phyloP scores from a whole-genome alignment of 164 flowering plant species.

The Cinnamomum micranthum region DNA sequence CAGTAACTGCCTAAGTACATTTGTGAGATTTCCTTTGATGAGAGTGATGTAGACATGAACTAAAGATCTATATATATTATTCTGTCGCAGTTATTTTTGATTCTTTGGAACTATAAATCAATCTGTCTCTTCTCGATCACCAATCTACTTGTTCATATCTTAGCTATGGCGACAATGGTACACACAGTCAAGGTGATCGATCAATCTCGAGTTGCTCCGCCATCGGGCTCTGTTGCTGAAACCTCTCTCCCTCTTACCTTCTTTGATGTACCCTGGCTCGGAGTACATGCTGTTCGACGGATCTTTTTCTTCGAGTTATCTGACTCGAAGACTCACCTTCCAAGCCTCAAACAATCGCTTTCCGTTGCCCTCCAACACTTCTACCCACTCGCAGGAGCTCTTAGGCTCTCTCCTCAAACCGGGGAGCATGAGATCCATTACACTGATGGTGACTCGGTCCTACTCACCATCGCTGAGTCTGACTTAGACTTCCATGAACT shows the following conservation, averaged over 20 bases:
- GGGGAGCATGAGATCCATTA: slow-evolving; percentile 20
- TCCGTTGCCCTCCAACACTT: slow-evolving; percentile 37
- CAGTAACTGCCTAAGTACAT: too few relatives aligned
- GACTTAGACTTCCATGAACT: slow-evolving; percentile 23
- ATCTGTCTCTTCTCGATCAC: not conserved
- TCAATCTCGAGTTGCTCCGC: slow-evolving; percentile 1
- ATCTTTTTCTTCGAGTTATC: slow-evolving; percentile 30
- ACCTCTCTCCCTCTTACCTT: slow-evolving; percentile 24
- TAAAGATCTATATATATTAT: too few relatives aligned
- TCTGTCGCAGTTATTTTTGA: too few relatives aligned
- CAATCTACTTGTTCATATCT: not conserved
- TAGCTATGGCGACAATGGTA: not conserved
- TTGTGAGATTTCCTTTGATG: too few relatives aligned
- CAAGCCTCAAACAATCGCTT: slow-evolving; percentile 31
- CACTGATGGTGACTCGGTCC: slow-evolving; percentile 27
- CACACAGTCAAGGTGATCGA: not conserved
- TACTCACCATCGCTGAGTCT: slow-evolving; percentile 26
- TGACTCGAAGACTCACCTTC: slow-evolving; percentile 19
- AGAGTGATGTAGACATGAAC: too few relatives aligned
- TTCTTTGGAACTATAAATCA: too few relatives aligned
- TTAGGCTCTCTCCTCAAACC: slow-evolving; percentile 20
- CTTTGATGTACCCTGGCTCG: slow-evolving; percentile 22
- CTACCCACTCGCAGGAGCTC: slow-evolving; percentile 29
- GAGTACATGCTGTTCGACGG: slow-evolving; percentile 15
- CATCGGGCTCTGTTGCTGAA: slow-evolving; percentile 9